Evolutionary conservation across 1,284 basidiomycete genomes (phyloP).

Genomic region (Apiotrichum akiyoshidainum): DNA sequence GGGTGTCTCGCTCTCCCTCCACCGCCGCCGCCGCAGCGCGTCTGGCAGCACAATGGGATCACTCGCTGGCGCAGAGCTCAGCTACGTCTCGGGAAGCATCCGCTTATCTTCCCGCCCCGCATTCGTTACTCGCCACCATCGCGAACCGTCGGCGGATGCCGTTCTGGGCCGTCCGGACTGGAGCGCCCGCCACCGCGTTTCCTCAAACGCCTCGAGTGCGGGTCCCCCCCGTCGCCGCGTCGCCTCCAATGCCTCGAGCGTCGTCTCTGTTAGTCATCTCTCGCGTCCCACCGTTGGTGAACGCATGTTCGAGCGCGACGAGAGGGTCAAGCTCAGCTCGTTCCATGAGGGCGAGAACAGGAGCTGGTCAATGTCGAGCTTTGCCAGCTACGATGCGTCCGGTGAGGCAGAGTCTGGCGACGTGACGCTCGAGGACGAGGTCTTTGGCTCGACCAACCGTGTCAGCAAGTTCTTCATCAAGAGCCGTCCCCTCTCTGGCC

Average conservation of each 20-base stretch:
- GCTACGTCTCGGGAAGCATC: slow-evolving; percentile 24
- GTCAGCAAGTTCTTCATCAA: slow-evolving; percentile 27
- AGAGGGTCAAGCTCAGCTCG: slow-evolving; percentile 29
- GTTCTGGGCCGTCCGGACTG: slow-evolving; percentile 62
- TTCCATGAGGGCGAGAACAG: slow-evolving; percentile 9
- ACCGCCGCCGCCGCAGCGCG: slow-evolving; percentile 47
- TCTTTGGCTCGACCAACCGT: slow-evolving; percentile 56
- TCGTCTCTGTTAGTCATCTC: slow-evolving; percentile 59
- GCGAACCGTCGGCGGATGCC: slow-evolving; percentile 56
- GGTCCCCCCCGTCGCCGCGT: slow-evolving; percentile 57
- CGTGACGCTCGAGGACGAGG: slow-evolving; percentile 13
- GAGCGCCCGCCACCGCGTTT: slow-evolving; percentile 61
- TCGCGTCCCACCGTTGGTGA: slow-evolving; percentile 75
- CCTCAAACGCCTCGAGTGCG: slow-evolving; percentile 61
- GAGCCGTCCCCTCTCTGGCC: slow-evolving; percentile 17
- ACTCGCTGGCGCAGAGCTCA: slow-evolving; percentile 42
- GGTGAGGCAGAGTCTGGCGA: slow-evolving; percentile 3
- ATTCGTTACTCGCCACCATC: slow-evolving; percentile 24
- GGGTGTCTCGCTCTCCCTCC: slow-evolving; percentile 7
- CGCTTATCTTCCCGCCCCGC: neutral
- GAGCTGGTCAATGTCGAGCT: neutral
- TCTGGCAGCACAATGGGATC: slow-evolving; percentile 54
- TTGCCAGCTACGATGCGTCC: slow-evolving; percentile 10
- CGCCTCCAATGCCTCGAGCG: slow-evolving; percentile 60
- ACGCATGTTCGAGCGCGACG: slow-evolving; percentile 76